Percentiles rank a stretch among this genome's conserved stretches.
These are phyloP conservation scores for Pleurotus citrinopileatus DNA, from an alignment of 768 basidiomycete species.

Conservation along the genomic window DNA sequence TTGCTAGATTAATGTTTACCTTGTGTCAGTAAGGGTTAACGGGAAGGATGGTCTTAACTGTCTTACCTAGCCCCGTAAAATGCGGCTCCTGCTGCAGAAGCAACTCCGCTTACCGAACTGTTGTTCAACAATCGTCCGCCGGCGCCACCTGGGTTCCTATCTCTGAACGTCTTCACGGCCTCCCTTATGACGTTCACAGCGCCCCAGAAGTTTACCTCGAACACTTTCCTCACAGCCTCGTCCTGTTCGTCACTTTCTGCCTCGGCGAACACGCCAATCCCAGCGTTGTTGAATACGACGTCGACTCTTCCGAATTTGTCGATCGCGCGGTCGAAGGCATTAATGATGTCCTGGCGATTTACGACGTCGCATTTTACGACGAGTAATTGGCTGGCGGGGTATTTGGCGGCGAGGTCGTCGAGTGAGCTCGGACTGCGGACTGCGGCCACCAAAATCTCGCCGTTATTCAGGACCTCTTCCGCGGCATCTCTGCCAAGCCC, in stretches of 20 bases:
- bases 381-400: conserved; percentile 28
- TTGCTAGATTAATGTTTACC: conserved; percentile 1
- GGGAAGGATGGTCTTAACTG: no score
- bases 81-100: background rate
- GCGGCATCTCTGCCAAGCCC: conserved; percentile 35
- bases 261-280: conserved; percentile 18
- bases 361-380: conserved; percentile 35
- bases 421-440: conserved; percentile 30
- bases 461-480: conserved; percentile 29
- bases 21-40: background rate
- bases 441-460: conserved; percentile 39
- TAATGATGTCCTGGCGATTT: conserved; percentile 15
- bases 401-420: conserved; percentile 22
- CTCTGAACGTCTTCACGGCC: conserved; percentile 33
- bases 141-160: conserved; percentile 30
- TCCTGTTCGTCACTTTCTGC: conserved; percentile 18
- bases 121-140: conserved; percentile 32
- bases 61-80: conserved; percentile 21
- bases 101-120: conserved; percentile 24
- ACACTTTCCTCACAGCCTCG: conserved; percentile 17
- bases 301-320: conserved; percentile 15
- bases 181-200: conserved; percentile 25
- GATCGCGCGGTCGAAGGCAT: conserved; percentile 11
- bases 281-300: conserved; percentile 19
- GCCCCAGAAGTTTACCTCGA: conserved; percentile 30